These are phyloP conservation scores for Polygonum maritimum DNA, from an alignment of 148 eudicot genomes.

Conservation along the genomic window DNA sequence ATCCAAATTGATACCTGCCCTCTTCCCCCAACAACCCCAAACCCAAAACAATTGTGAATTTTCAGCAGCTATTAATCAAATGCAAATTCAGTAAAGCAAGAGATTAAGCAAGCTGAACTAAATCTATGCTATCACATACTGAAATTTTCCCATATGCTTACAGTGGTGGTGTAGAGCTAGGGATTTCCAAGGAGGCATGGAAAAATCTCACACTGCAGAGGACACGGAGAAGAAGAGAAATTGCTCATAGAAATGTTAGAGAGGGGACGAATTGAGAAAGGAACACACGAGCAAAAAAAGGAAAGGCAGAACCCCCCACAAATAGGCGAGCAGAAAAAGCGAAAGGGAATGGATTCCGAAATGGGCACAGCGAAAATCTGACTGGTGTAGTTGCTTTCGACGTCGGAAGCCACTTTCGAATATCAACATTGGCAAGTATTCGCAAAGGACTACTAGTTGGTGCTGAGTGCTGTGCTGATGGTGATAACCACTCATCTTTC, in stretches of 20 bases:
- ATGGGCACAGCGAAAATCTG: constrained; percentile 5
- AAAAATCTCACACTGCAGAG: constrained; percentile 5
- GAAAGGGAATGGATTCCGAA: constrained; percentile 8
- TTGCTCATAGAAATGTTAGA: neutral
- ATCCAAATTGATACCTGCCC: neutral
- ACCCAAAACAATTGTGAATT: neutral
- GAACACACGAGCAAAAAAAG: neutral
- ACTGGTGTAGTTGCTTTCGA: neutral
- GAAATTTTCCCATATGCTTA: neutral
- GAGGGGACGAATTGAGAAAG: neutral
- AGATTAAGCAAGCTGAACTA: neutral
- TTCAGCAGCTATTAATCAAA: neutral
- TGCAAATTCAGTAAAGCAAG: too few relatives aligned
- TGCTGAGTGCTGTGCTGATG: constrained; percentile 3
- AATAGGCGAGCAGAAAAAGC: neutral
- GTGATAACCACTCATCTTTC: neutral
- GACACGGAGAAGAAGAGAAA: constrained; percentile 1
- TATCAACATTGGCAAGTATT: neutral
- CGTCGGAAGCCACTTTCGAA: constrained; percentile 4
- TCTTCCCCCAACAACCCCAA: constrained; percentile 1
- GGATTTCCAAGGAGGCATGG: constrained; percentile 4
- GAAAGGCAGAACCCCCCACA: neutral
- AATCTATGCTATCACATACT: neutral
- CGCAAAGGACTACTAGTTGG: neutral
- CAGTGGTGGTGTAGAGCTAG: constrained; percentile 1